Evolutionary conservation across 1,284 basidiomycete species (phyloP), one percentile per base, ranked within the genome.

Genomic region (Pseudozyma tsukubaensis): DNA sequence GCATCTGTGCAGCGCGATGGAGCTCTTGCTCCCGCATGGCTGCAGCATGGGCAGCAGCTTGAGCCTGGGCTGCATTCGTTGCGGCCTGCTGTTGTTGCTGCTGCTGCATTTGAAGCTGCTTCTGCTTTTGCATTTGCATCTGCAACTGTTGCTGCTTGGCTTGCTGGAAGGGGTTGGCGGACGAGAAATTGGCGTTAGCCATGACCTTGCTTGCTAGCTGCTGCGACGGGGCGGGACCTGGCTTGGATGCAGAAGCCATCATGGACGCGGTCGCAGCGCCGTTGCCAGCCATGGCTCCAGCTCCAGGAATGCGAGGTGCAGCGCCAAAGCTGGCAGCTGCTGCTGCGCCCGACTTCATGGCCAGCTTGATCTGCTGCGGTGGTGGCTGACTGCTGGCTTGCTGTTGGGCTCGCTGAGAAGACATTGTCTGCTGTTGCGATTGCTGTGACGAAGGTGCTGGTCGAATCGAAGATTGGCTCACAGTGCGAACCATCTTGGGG

Each of bases 111-210:
- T 58, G 55, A 29, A 48, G 54, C 32, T 64, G 62, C 37, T 66
- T 58, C 47, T 67, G 61, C 51, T 63, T 59, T 35, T 62, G 68
- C 43, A 70, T 54, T 52, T 66, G 64, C 55, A 68, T 49, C 43
- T 75, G 72, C 51, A 65, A 45, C 34, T 70, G 72, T 36, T 75
- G 72, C 57, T 74, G 72, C 59, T 74, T 74, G 56, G 72, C 72
- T 45, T 73, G 71, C 35, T 73, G 71, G 61, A 73, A 73, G 9
- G 71, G 71, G 50, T 73, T 73, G 12, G 71, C 53, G 14, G 71
- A 61, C 8, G 65, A 73, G 43, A 73, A 73, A 53, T 65, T 69
- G 54, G 65, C 64, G 18, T 72, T 72, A 7, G 64, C 64, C 70
- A 72, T 72, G n/a, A 64, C 3, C 40, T 64, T 62, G 52, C 56